Base-by-base conservation (phyloP, 768 basidiomycete genomes). In the Lactarius psammicola region DNA sequence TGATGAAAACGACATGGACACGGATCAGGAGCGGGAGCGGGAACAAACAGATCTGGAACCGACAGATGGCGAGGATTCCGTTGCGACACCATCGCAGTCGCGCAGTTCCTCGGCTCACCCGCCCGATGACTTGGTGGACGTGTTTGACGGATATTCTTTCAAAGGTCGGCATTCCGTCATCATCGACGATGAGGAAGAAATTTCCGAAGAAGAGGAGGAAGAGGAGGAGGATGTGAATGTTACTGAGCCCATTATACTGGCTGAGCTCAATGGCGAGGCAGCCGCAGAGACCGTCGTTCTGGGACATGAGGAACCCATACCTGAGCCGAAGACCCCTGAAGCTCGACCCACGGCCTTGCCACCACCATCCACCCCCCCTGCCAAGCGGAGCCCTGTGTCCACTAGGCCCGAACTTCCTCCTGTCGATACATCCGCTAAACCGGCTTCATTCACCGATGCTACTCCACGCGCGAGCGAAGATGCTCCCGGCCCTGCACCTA, bases 111-210 rank as follows among this genome's bases (percentile, higher is more conserved):
- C 89, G 11, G 82, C 87, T 11, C 84, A 81, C 23, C 75, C 78
- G 2, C 75, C 76, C 13, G 85, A 88, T 30, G 82, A 88, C 8
- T 77, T 74, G 30, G 79, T 86, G 20, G 93, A 95, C 75, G 86
- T 95, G 34, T 97, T 95, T 73, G 94, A 95, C 75, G 94, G 94
- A 4, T 97, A 97, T 77, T 93, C 91, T 54, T 97, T 92, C 83
- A 93, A 92, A 76, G 94, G 92, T 11, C 81, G 90, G 20, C 82
- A 92, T 76, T 93, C 92, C 2, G 82, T 94, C 66, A 77, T 93
- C 59, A 76, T 93, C 54, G 91, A 89, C 69, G 87, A 86, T 23
- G 89, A 88, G 1, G 86, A 84, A 6, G 87, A 87, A 8, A 85
- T 84, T 61, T 80, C 72, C 33, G 78, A 73, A 65, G 81, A 83